These are phyloP conservation scores for Fusarium mexicanum DNA, from an alignment of 2,329 filamentous ascomycete species.

Conservation along the genomic window DNA sequence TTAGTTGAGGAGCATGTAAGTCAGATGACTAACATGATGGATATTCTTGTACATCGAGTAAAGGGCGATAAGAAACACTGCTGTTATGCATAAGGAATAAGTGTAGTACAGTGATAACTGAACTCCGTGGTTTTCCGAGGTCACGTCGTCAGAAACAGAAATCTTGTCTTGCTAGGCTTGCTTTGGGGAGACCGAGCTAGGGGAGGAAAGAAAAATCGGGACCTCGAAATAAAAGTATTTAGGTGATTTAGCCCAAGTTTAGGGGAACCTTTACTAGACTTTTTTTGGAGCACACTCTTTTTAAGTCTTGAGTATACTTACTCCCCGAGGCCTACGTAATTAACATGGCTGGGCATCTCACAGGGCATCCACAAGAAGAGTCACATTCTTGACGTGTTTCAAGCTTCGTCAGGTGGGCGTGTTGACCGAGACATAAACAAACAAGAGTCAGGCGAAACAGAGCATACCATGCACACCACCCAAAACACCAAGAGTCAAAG, in stretches of 20 bases:
- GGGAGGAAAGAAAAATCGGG: not conserved
- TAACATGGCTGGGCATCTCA: not conserved
- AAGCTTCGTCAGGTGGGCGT: not conserved
- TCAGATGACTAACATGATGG: not conserved
- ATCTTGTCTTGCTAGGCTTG: not conserved
- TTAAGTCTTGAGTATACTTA: not conserved
- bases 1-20: not conserved
- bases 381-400: not conserved
- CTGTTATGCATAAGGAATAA: not conserved
- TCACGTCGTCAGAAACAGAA: not conserved
- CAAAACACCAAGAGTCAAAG: not conserved
- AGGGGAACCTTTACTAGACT: not conserved
- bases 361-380: not conserved
- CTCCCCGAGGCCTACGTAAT: not conserved
- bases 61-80: not conserved
- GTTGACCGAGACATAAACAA: not conserved
- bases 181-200: not conserved
- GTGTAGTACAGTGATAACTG: not conserved
- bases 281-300: not conserved
- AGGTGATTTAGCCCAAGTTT: not conserved
- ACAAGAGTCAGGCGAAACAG: not conserved
- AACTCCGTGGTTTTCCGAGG: rapidly evolving
- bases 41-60: not conserved
- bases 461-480: not conserved
- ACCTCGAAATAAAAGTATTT: not conserved